Evolutionary conservation across 2,329 filamentous ascomycete species (phyloP), one percentile per base, ranked within the genome.

Genomic region (Trichoderma sp.): DNA sequence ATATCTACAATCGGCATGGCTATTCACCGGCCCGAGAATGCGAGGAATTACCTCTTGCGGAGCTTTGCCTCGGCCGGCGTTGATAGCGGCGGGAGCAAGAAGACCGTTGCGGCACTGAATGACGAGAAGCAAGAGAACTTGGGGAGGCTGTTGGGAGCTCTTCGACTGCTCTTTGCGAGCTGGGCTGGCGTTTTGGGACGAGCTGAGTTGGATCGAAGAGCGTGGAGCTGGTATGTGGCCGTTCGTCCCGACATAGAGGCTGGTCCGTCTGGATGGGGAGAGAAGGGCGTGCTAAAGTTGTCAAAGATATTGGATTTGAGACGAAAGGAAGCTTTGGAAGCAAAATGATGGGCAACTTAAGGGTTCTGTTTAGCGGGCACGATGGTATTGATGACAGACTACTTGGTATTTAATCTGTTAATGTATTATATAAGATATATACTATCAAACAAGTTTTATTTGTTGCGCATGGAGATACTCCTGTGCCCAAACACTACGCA

Each of bases 141-240:
- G 1, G 89, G 88, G 0, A 82, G 91, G 70, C 80, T 97, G 3
- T 84, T 97, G 0, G 91, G 88, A 4, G 90, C 92, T 0, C 82
- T 97, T 71, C 88, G 94, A 73, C 79, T 93, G 23, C 79, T 97
- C 1, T 94, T 90, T 76, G 84, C 86, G 61, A 95, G 93, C 73
- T 97, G 94, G 94, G 85, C 86, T 1, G 81, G 84, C n/a, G 85
- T 88, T 34, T 79, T 97, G 39, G 85, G 81, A 30, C 81, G 82
- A 4, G 84, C 87, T 17, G 93, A 97, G 76, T 83, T 97, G 67
- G 93, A 97, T 78, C 86, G 86, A 73, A 87, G 90, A 72, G 92
- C 93, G 20, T 97, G 93, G 93, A 84, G 84, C 12, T 97, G 94
- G 94, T 97, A 97, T 80, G 84, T 92, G 2, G 86, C 88, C 26